phyloP scores from a whole-genome alignment of 2,329 filamentous ascomycete species.

The Sporothrix pseudoabietina region DNA sequence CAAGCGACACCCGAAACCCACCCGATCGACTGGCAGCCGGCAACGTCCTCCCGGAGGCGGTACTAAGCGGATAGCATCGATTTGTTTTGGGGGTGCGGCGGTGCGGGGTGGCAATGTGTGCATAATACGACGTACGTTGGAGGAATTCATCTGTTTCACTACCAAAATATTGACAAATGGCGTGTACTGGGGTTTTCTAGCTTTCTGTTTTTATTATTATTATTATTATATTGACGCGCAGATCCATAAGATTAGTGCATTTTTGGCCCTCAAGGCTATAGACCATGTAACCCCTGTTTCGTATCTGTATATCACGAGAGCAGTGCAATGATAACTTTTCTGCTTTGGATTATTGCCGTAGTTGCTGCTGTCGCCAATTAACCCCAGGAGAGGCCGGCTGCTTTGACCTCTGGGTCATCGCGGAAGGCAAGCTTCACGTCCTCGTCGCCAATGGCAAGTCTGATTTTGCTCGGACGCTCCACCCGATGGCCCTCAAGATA shows the following conservation, averaged over 20 bases:
- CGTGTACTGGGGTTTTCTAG: neutral
- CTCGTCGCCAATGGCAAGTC: conserved; percentile 84
- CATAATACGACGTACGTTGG: neutral
- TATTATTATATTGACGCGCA: neutral
- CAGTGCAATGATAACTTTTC: neutral
- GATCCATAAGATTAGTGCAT: conserved; percentile 27
- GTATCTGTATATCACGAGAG: neutral
- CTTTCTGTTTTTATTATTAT: neutral
- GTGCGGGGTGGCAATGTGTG: neutral
- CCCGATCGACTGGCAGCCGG: conserved; percentile 89
- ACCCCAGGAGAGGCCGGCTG: conserved; percentile 63
- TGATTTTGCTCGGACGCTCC: conserved; percentile 83
- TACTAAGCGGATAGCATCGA: conserved; percentile 51
- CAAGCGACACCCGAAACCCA: conserved; percentile 88
- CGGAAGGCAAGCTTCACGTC: conserved; percentile 86
- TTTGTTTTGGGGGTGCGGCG: neutral
- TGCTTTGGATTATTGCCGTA: too few species aligned
- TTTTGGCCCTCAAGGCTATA: neutral
- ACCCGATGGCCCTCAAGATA: conserved; percentile 78
- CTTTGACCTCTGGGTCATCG: conserved; percentile 84
- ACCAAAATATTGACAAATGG: neutral
- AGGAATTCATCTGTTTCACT: neutral
- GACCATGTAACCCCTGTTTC: neutral
- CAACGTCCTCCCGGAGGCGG: conserved; percentile 72
- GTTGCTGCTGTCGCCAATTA: conserved; percentile 32